Percentiles rank a stretch among this genome's conserved stretches.
Evolutionary conservation across 441 rosid species (phyloP).

Genomic region (Erysimum pusillum): DNA sequence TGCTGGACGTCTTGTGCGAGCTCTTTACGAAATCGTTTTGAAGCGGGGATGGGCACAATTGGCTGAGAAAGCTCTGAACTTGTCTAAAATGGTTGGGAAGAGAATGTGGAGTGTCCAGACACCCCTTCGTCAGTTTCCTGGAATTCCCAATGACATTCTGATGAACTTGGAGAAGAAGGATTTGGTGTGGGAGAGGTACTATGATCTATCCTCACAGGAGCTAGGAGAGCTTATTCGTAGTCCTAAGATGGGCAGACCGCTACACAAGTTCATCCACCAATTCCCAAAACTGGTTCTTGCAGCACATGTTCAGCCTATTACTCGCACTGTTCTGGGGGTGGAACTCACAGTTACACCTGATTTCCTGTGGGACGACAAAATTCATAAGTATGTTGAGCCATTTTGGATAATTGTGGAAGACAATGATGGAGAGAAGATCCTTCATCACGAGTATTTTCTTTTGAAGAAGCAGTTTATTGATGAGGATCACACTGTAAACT

Average conservation of each 20-base stretch:
- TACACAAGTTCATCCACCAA: conserved; percentile 88
- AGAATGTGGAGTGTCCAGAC: conserved; percentile 99
- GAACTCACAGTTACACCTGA: conserved; percentile 93
- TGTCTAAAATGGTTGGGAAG: conserved; percentile 91
- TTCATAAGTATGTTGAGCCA: conserved; percentile 94
- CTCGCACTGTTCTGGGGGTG: conserved; percentile 81
- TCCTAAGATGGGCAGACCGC: conserved; percentile 90
- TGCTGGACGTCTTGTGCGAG: conserved; percentile 94
- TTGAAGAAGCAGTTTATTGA: conserved; percentile 88
- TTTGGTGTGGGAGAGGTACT: conserved; percentile 95
- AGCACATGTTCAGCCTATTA: conserved; percentile 89
- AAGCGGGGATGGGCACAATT: conserved; percentile 96
- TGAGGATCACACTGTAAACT: conserved; percentile 86
- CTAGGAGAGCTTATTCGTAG: conserved; percentile 88
- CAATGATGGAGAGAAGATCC: conserved; percentile 89
- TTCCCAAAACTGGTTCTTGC: conserved; percentile 87
- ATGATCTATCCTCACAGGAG: conserved; percentile 90
- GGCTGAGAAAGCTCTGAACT: conserved; percentile 88
- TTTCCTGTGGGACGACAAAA: conserved; percentile 93
- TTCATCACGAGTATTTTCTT: conserved; percentile 91
- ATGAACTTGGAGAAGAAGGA: conserved; percentile 94
- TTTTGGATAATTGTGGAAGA: conserved; percentile 98
- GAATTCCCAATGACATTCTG: conserved; percentile 81
- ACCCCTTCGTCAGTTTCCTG: conserved; percentile 89
- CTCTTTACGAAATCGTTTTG: conserved; percentile 90